Conservation (phyloP, 2,329 filamentous ascomycete genomes). For the Venturia carpophila region DNA sequence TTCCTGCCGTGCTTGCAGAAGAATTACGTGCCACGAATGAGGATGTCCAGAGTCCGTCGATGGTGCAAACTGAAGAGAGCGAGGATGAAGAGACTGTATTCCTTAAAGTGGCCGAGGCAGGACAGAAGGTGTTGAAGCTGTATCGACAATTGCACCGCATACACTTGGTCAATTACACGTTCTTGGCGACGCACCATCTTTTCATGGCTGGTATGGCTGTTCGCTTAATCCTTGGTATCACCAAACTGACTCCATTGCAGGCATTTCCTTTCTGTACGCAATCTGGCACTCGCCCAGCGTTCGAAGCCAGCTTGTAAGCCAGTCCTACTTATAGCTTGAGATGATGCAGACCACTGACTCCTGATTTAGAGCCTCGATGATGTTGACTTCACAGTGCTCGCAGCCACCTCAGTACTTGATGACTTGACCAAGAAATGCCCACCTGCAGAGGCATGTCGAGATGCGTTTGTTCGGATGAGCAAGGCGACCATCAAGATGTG, state of each 20-base stretch:
- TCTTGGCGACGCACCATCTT: slow-evolving; percentile 87
- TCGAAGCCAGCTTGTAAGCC: slow-evolving; percentile 70
- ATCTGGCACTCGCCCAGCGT: slow-evolving; percentile 95
- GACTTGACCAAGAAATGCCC: slow-evolving; percentile 93
- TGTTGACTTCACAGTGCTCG: slow-evolving; percentile 92
- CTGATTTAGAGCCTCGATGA: slow-evolving; percentile 66
- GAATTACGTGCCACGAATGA: slow-evolving; percentile 57
- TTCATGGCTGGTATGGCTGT: slow-evolving; percentile 76
- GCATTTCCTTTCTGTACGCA: slow-evolving; percentile 87
- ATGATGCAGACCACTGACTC: slow-evolving; percentile 18
- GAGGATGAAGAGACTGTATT: slow-evolving; percentile 90
- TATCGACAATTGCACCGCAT: slow-evolving; percentile 84
- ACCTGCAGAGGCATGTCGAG: slow-evolving; percentile 85
- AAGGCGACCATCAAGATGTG: slow-evolving; percentile 96
- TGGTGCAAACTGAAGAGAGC: slow-evolving; percentile 56
- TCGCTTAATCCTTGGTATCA: background rate
- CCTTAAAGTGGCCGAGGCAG: slow-evolving; percentile 88
- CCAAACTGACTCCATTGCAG: slow-evolving; percentile 29
- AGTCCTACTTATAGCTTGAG: slow-evolving; percentile 15
- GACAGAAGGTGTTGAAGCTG: slow-evolving; percentile 82
- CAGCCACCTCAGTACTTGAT: slow-evolving; percentile 83
- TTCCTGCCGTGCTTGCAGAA: slow-evolving; percentile 74
- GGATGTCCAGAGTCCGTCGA: slow-evolving; percentile 52
- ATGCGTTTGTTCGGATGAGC: slow-evolving; percentile 90
- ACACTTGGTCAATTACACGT: slow-evolving; percentile 90